Evolutionary conservation across 1,139 yeast species (phyloP).

Genomic region (Protomyces lactucae-debilis): DNA sequence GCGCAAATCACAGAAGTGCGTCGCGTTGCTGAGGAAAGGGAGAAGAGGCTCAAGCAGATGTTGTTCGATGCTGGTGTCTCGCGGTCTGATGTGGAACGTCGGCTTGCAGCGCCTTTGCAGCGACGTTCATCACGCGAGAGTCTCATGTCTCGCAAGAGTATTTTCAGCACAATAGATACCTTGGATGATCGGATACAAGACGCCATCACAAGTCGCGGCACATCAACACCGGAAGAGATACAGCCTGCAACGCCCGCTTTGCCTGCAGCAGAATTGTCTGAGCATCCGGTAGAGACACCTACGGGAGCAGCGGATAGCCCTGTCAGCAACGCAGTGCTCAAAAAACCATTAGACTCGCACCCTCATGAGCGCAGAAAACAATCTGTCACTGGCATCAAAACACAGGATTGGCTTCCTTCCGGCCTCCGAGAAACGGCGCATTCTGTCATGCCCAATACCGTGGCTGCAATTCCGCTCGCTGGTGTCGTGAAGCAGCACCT

Average conservation of each 20-base stretch:
- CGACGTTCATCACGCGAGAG: conserved; percentile 14
- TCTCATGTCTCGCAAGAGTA: conserved; percentile 3
- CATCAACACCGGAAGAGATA: not conserved
- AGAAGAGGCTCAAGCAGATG: conserved; percentile 45
- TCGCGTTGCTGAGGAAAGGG: conserved; percentile 45
- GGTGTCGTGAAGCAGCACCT: conserved; percentile 36
- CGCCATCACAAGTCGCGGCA: conserved; percentile 26
- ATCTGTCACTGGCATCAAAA: not conserved
- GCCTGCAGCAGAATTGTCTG: not conserved
- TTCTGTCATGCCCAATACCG: conserved; percentile 7
- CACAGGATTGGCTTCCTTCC: conserved; percentile 2
- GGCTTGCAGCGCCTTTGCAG: not conserved
- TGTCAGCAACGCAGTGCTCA: not conserved
- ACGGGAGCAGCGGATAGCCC: not conserved
- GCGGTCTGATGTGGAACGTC: conserved; percentile 25
- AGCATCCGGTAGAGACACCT: not conserved
- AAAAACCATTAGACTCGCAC: not conserved
- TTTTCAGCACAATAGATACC: conserved; percentile 1
- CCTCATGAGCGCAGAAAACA: not conserved
- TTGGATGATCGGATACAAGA: conserved; percentile 26
- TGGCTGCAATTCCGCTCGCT: not conserved
- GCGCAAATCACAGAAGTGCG: conserved; percentile 46
- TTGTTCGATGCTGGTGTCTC: conserved; percentile 47
- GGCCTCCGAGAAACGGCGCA: conserved; percentile 19
- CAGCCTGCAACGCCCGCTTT: not conserved